These are phyloP conservation scores for Stramenopiles sp. DNA, from an alignment of 352 stramenopile genomes.

Conservation along the genomic window DNA sequence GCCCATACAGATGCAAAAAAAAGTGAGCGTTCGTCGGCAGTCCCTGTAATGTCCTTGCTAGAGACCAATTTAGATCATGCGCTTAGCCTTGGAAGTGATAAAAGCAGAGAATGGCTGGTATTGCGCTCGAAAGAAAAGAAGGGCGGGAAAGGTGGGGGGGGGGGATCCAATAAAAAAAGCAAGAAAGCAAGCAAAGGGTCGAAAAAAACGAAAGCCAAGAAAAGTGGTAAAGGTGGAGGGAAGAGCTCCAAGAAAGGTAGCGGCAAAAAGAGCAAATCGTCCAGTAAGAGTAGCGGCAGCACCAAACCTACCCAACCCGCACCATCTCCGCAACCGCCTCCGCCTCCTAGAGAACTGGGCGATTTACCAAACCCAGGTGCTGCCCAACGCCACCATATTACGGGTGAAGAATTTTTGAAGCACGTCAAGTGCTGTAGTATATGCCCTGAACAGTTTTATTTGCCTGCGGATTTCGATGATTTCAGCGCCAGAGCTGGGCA, in stretches of 20 bases:
- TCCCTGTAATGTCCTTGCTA: no score
- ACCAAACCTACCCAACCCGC: neutral
- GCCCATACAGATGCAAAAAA: no score
- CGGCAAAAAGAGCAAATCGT: neutral
- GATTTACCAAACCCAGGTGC: no score
- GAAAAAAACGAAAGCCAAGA: neutral
- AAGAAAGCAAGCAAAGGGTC: neutral
- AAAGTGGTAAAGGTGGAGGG: neutral
- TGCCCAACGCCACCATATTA: no score
- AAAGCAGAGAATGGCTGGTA: no score
- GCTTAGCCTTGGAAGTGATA: no score
- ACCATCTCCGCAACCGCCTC: neutral
- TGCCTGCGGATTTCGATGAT: neutral
- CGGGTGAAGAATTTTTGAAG: neutral
- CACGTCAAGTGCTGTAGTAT: neutral
- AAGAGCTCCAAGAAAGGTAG: no score
- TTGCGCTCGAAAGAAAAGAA: no score
- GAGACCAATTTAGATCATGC: no score
- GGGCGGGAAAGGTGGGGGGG: neutral
- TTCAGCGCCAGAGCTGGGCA: no score
- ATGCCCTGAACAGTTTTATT: neutral
- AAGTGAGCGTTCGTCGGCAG: no score
- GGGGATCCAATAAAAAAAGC: neutral
- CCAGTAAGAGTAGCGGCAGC: neutral
- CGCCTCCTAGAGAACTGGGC: no score